Evolutionary conservation across 345 rosid genomes (phyloP).

Genomic region (Gossypium australe): DNA sequence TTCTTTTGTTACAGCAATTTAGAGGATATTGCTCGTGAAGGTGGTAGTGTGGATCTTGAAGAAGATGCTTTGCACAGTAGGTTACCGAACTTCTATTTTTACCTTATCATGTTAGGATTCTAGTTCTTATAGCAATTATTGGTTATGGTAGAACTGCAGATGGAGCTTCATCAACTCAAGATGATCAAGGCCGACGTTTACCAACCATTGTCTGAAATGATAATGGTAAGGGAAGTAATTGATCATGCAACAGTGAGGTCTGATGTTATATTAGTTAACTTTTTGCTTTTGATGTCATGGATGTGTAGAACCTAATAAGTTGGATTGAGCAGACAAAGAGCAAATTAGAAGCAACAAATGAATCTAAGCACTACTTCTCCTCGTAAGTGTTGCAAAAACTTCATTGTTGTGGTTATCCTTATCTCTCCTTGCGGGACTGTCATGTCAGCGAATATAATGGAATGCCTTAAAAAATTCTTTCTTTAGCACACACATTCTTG

Average conservation of each 20-base stretch:
- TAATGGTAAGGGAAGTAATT: slow-evolving; percentile 42
- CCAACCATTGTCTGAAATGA: slow-evolving; percentile 75
- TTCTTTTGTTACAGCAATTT: slow-evolving; percentile 55
- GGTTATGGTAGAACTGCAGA: slow-evolving; percentile 59
- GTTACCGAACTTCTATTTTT: slow-evolving; percentile 18
- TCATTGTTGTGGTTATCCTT: background rate
- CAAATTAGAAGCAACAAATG: slow-evolving; percentile 55
- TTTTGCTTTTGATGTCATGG: slow-evolving; percentile 11
- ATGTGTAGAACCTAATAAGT: slow-evolving; percentile 53
- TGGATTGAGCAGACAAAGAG: slow-evolving; percentile 67
- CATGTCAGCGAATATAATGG: background rate
- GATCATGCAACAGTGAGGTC: background rate
- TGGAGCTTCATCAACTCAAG: slow-evolving; percentile 58
- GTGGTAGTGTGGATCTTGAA: slow-evolving; percentile 83
- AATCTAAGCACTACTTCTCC: slow-evolving; percentile 72
- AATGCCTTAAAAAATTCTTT: background rate
- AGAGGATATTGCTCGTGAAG: slow-evolving; percentile 93
- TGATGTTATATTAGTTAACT: slow-evolving; percentile 1
- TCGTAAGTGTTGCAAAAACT: slow-evolving; percentile 36
- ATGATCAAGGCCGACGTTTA: slow-evolving; percentile 44
- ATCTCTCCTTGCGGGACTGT: background rate
- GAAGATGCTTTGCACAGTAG: slow-evolving; percentile 77
- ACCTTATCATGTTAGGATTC: slow-evolving; percentile 1
- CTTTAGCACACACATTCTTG: background rate
- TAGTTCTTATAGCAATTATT: slow-evolving; percentile 24